These are phyloP conservation scores for Cucumis sativus DNA, from an alignment of 306 rosid species.

Conservation along the genomic window DNA sequence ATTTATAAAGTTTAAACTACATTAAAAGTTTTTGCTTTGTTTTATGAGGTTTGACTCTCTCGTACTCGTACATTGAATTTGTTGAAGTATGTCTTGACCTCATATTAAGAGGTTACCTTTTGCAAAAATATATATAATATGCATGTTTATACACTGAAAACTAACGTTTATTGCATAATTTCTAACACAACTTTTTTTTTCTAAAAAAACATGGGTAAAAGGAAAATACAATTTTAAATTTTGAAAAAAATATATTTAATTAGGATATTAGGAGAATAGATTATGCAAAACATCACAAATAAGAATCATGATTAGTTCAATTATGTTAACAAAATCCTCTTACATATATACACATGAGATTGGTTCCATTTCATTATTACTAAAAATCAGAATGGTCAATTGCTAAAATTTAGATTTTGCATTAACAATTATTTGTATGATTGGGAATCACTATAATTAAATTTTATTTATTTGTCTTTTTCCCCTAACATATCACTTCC, in stretches of 20 bases:
- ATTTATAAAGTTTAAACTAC: not conserved
- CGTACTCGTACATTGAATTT: too few relatives aligned
- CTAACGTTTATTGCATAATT: too few relatives aligned
- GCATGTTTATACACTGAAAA: too few relatives aligned
- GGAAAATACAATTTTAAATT: not conserved
- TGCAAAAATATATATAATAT: too few relatives aligned
- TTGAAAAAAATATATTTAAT: not conserved
- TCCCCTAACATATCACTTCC: not conserved
- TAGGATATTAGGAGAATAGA: not conserved
- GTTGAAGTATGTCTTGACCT: too few relatives aligned
- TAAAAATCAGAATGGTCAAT: not conserved
- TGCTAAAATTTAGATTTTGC: not conserved
- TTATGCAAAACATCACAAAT: not conserved
- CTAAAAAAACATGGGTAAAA: not conserved
- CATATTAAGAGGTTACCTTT: too few relatives aligned
- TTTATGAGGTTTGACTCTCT: too few relatives aligned
- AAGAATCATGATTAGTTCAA: not conserved
- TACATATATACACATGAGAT: not conserved
- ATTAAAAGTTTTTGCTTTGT: too few relatives aligned
- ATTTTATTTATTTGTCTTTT: not conserved
- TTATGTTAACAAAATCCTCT: not conserved
- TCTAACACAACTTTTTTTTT: too few relatives aligned
- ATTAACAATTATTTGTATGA: not conserved
- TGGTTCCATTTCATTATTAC: not conserved
- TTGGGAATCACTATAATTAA: not conserved